phyloP scores from a whole-genome alignment of 352 stramenopile species.

The Pythium insidiosum region DNA sequence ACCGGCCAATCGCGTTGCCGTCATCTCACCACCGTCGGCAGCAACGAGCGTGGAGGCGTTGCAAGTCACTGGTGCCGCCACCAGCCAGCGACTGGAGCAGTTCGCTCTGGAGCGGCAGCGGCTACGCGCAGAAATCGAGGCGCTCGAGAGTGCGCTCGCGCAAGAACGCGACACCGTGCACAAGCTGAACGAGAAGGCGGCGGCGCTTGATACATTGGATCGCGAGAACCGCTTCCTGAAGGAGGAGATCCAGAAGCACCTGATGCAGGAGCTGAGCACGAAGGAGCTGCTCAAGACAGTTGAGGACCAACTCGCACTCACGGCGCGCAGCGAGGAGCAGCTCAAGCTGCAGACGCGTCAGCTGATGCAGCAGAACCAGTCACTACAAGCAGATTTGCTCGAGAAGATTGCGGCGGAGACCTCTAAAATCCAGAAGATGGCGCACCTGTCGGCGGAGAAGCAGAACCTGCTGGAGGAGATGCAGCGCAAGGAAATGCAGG shows the following conservation, averaged over 20 bases:
- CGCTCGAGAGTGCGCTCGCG: not conserved
- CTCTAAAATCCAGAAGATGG: constrained; percentile 62
- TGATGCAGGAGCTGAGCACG: constrained; percentile 48
- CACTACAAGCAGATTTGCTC: constrained; percentile 49
- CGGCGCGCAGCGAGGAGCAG: constrained; percentile 51
- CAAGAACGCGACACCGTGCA: constrained; percentile 34
- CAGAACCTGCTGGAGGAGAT: constrained; percentile 45
- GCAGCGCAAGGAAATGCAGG: constrained; percentile 27
- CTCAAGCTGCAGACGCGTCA: constrained; percentile 63
- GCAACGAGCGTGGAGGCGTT: too few relatives aligned
- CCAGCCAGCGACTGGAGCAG: constrained; percentile 36
- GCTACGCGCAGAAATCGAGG: constrained; percentile 18
- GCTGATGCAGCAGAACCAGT: constrained; percentile 63
- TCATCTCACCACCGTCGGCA: too few relatives aligned
- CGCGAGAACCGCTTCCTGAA: constrained; percentile 51
- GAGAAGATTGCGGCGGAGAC: constrained; percentile 61
- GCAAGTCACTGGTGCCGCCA: too few relatives aligned
- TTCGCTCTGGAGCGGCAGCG: constrained; percentile 30
- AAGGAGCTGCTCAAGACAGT: constrained; percentile 48
- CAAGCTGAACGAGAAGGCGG: constrained; percentile 26
- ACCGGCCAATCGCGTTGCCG: too few relatives aligned
- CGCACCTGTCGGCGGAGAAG: constrained; percentile 48
- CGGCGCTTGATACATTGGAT: constrained; percentile 32
- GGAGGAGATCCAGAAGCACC: constrained; percentile 46
- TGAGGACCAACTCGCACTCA: constrained; percentile 40